A percentile compares a stretch with the other conserved stretches of the same genome.
These are phyloP conservation scores for Ophiocordyceps sinensis DNA, from an alignment of 2,329 filamentous ascomycete species.

Conservation along the genomic window DNA sequence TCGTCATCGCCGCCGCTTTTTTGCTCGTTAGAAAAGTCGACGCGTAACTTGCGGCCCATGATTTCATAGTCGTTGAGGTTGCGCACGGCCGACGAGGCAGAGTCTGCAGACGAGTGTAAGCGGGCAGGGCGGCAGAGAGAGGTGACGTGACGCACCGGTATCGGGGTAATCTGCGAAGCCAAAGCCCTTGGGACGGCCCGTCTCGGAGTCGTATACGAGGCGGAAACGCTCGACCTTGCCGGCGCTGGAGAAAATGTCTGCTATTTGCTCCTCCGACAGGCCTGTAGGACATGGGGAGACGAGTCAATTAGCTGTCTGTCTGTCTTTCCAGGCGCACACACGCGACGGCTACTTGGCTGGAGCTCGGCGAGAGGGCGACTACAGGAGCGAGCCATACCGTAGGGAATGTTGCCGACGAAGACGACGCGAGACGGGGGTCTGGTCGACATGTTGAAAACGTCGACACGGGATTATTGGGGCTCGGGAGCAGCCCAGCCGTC, in stretches of 20 bases:
- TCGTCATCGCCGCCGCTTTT: slow-evolving; percentile 53
- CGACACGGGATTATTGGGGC: background rate
- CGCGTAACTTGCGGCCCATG: slow-evolving; percentile 84
- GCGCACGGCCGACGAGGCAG: slow-evolving; percentile 83
- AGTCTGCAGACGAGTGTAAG: slow-evolving; percentile 29
- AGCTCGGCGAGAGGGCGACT: background rate
- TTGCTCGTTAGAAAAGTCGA: slow-evolving; percentile 92
- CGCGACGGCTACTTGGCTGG: background rate
- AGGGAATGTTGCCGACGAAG: slow-evolving; percentile 78
- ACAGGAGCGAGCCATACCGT: slow-evolving; percentile 36
- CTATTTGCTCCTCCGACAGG: slow-evolving; percentile 90
- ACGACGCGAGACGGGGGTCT: slow-evolving; percentile 67
- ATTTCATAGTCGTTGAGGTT: slow-evolving; percentile 94
- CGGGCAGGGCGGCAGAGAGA: background rate
- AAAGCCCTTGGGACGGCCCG: slow-evolving; percentile 87
- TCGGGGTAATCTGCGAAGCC: slow-evolving; percentile 95
- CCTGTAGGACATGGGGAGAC: slow-evolving; percentile 34
- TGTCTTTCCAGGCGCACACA: too few relatives aligned
- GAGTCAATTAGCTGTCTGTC: background rate
- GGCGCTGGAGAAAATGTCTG: slow-evolving; percentile 79
- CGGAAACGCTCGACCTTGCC: slow-evolving; percentile 87
- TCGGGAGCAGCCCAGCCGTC: background rate
- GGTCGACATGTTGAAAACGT: slow-evolving; percentile 40
- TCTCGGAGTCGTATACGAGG: slow-evolving; percentile 90
- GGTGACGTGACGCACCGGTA: slow-evolving; percentile 42